Conservation (phyloP, 306 rosid species). For the Chamaecrista fasciculata region DNA sequence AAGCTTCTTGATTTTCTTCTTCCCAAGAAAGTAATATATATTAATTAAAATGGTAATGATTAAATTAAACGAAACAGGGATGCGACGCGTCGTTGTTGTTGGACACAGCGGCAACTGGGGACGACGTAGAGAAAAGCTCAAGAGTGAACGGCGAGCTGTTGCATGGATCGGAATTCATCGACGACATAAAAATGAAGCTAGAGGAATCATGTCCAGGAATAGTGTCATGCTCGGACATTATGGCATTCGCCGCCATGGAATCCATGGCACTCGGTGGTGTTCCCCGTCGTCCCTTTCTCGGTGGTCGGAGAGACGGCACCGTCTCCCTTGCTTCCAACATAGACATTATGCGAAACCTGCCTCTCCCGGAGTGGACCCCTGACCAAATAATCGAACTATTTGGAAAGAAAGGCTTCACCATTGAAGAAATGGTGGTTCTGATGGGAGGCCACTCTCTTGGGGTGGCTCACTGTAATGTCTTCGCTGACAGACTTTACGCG, state of each 20-base stretch:
- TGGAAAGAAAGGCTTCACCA: constrained; percentile 32
- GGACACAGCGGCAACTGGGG: constrained; percentile 36
- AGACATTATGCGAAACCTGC: constrained; percentile 30
- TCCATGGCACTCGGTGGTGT: constrained; percentile 35
- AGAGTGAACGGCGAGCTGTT: constrained; percentile 38
- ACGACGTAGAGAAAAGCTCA: constrained; percentile 51
- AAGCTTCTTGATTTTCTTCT: too few relatives aligned
- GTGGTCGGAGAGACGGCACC: constrained; percentile 55
- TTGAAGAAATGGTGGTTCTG: constrained; percentile 53
- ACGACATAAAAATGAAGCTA: constrained; percentile 50
- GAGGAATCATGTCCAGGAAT: constrained; percentile 49
- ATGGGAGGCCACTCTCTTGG: constrained; percentile 73
- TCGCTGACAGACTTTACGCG: constrained; percentile 37
- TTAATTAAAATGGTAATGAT: too few relatives aligned
- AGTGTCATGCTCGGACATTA: constrained; percentile 70
- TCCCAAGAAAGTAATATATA: not conserved
- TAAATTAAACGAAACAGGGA: constrained; percentile 51
- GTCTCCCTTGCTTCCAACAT: constrained; percentile 42
- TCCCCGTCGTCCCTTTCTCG: constrained; percentile 2
- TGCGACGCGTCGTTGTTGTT: constrained; percentile 77
- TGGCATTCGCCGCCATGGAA: constrained; percentile 46
- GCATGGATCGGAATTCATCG: constrained; percentile 49
- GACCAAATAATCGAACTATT: constrained; percentile 30
- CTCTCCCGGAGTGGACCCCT: constrained; percentile 25
- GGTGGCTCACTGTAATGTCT: constrained; percentile 31